Percentiles rank a stretch among this genome's conserved stretches.
Conservation (phyloP, 1,284 basidiomycete species). For the Sporisorium exsertum region DNA sequence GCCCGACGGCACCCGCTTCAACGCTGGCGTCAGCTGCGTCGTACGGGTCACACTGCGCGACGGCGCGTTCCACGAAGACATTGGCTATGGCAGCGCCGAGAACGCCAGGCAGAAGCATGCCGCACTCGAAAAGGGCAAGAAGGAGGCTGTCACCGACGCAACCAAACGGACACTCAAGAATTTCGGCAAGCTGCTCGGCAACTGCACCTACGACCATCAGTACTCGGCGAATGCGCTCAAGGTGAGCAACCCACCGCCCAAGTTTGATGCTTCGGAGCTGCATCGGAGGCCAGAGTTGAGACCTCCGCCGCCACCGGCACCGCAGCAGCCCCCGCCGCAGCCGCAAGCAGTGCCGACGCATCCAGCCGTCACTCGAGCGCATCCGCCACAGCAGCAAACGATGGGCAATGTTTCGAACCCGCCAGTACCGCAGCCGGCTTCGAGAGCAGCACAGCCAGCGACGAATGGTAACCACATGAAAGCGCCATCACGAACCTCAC, state of each 20-base stretch:
- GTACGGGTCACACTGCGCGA: conserved; percentile 88
- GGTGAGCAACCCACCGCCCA: conserved; percentile 51
- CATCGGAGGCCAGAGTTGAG: conserved; percentile 49
- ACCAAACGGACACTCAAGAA: conserved; percentile 89
- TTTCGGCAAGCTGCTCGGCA: conserved; percentile 91
- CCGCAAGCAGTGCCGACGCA: conserved; percentile 4
- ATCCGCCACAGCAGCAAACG: neutral
- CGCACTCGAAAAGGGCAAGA: conserved; percentile 96
- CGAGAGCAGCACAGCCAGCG: neutral
- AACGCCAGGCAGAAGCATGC: conserved; percentile 85
- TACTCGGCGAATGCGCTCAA: conserved; percentile 87
- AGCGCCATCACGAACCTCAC: neutral
- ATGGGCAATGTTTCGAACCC: neutral
- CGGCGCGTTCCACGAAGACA: conserved; percentile 84
- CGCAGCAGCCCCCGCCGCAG: conserved; percentile 15
- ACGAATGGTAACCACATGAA: neutral
- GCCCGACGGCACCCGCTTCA: conserved; percentile 74
- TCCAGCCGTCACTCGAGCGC: neutral
- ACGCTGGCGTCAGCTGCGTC: conserved; percentile 84
- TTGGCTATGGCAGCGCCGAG: conserved; percentile 86
- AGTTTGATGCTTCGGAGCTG: conserved; percentile 52
- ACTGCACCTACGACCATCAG: conserved; percentile 93
- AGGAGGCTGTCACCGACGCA: conserved; percentile 95
- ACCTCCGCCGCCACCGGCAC: conserved; percentile 19
- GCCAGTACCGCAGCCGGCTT: conserved; percentile 1